Evolutionary conservation across 2,329 filamentous ascomycete species (phyloP).

Genomic region (Ceratocystiopsis minuta): DNA sequence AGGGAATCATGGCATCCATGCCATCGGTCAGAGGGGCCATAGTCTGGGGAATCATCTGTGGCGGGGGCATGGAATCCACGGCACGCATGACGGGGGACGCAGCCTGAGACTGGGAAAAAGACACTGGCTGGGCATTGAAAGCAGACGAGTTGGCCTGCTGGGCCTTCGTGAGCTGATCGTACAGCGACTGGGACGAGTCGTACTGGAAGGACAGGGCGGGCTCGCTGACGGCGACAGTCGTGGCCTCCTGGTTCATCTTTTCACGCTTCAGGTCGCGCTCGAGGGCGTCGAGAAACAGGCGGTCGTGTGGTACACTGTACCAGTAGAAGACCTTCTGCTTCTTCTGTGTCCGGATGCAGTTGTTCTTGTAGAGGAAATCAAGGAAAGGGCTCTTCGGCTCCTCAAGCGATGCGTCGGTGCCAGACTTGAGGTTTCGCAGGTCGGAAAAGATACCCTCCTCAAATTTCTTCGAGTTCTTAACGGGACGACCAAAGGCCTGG

Average conservation of each 20-base stretch:
- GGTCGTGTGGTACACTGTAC: conserved; percentile 97
- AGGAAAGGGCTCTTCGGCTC: conserved; percentile 97
- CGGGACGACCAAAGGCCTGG: conserved; percentile 92
- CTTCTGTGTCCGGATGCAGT: conserved; percentile 98
- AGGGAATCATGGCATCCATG: conserved; percentile 57
- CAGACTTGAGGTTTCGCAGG: conserved; percentile 91
- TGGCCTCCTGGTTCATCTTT: conserved; percentile 98
- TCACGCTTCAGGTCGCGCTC: conserved; percentile 96
- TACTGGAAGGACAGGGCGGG: conserved; percentile 97
- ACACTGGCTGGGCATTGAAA: conserved; percentile 61
- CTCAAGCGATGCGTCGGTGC: conserved; percentile 92
- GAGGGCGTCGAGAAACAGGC: conserved; percentile 89
- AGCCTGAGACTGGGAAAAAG: conserved; percentile 58
- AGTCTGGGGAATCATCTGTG: conserved; percentile 35
- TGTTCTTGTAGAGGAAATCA: conserved; percentile 99
- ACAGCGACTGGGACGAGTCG: conserved; percentile 95
- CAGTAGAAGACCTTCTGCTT: conserved; percentile 99
- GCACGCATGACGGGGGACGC: conserved; percentile 78
- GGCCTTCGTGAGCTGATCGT: conserved; percentile 97
- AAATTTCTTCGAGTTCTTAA: conserved; percentile 99
- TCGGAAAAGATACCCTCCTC: conserved; percentile 99
- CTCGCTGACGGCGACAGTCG: conserved; percentile 90
- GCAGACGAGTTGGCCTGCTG: conserved; percentile 98
- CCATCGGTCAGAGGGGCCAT: conserved; percentile 38
- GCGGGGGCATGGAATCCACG: conserved; percentile 80